A percentile compares a stretch with the other conserved stretches of the same genome.
These are phyloP conservation scores for Phytopythium helicoides DNA, from an alignment of 352 stramenopile species.

Conservation along the genomic window DNA sequence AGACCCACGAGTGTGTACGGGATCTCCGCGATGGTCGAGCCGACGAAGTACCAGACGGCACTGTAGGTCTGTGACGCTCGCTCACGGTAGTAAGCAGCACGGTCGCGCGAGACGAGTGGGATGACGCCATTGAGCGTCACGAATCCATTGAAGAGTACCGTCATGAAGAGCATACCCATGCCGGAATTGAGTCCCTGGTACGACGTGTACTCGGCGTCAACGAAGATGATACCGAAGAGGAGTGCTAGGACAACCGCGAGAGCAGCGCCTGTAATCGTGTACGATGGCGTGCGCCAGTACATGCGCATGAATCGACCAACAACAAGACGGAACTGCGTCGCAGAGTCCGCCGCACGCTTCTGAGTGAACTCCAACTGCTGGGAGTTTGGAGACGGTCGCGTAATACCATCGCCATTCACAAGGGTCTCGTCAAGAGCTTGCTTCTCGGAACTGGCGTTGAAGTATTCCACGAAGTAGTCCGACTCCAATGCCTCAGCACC, in stretches of 20 bases:
- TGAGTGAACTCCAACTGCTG: constrained; percentile 11
- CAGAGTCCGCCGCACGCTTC: constrained; percentile 14
- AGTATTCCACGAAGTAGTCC: constrained; percentile 24
- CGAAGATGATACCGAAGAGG: constrained; percentile 66
- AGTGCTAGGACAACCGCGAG: constrained; percentile 51
- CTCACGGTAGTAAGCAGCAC: constrained; percentile 51
- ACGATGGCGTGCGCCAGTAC: constrained; percentile 59
- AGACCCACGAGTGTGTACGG: constrained; percentile 13
- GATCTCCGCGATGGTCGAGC: constrained; percentile 56
- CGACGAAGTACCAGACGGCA: constrained; percentile 50
- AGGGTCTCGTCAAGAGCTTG: constrained; percentile 19
- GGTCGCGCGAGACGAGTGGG: constrained; percentile 61
- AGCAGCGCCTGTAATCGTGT: constrained; percentile 65
- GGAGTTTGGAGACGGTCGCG: not conserved
- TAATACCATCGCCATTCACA: constrained; percentile 1
- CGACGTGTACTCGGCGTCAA: constrained; percentile 23
- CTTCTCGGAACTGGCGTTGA: constrained; percentile 30
- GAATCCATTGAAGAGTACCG: constrained; percentile 61
- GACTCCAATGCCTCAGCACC: not conserved
- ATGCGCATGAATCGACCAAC: constrained; percentile 16
- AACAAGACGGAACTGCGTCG: constrained; percentile 14
- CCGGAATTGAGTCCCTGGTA: constrained; percentile 30
- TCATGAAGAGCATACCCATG: constrained; percentile 51
- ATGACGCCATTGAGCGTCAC: constrained; percentile 63
- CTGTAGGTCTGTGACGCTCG: constrained; percentile 79